Conservation (phyloP, 192 early-diverging fungal genomes). For the Dispira parvispora region DNA sequence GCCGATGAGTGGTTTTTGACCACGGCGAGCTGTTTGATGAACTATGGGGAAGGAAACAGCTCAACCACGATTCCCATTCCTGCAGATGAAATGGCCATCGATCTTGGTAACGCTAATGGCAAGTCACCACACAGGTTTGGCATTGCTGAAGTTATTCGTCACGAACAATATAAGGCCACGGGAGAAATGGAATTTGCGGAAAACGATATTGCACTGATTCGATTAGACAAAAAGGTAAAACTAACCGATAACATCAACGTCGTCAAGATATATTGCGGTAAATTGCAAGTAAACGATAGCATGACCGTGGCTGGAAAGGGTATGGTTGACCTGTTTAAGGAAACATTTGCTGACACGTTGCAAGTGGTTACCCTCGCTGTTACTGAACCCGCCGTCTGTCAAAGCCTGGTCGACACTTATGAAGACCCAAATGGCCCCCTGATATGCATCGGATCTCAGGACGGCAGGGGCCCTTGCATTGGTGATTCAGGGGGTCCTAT, state of each 20-base stretch:
- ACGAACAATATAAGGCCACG: conserved; percentile 25
- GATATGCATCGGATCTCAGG: neutral
- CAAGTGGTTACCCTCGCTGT: neutral
- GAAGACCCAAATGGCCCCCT: conserved; percentile 3
- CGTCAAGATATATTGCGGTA: neutral
- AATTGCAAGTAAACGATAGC: neutral
- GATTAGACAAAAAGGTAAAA: conserved; percentile 5
- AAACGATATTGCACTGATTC: conserved; percentile 31
- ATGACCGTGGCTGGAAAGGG: conserved; percentile 1
- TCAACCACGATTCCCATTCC: no score
- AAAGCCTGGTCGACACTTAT: neutral
- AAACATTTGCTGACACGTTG: neutral
- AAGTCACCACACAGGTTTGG: no score
- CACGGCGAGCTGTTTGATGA: no score
- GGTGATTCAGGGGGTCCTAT: conserved; percentile 33
- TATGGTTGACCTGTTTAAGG: no score
- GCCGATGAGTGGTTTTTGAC: no score
- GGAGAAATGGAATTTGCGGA: conserved; percentile 18
- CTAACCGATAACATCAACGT: conserved; percentile 1
- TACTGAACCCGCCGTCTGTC: neutral
- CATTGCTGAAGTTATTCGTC: conserved; percentile 17
- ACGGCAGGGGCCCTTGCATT: conserved; percentile 19
- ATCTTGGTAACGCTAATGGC: no score
- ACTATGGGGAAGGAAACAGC: no score
- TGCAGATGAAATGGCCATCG: no score